phyloP scores from a whole-genome alignment of 1,139 yeast species.

The Pichia sp. region DNA sequence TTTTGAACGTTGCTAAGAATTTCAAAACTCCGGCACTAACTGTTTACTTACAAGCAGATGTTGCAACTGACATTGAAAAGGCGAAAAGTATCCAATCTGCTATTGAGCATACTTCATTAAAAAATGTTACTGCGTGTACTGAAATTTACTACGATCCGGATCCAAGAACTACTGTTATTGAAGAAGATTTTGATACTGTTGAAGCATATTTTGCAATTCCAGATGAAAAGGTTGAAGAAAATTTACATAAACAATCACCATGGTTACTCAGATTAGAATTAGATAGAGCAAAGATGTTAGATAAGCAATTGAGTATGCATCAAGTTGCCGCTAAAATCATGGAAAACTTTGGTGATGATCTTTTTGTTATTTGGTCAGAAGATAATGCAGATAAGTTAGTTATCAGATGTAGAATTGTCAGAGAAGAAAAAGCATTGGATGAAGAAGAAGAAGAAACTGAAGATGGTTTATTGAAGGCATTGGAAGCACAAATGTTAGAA shows the following conservation, averaged over 20 bases:
- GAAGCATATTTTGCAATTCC: slow-evolving; percentile 97
- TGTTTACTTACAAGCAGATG: slow-evolving; percentile 74
- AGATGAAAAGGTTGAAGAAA: slow-evolving; percentile 93
- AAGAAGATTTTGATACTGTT: slow-evolving; percentile 94
- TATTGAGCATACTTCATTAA: slow-evolving; percentile 90
- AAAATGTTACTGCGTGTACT: slow-evolving; percentile 94
- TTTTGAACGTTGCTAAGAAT: slow-evolving; percentile 95
- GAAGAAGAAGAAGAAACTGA: slow-evolving; percentile 95
- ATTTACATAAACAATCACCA: slow-evolving; percentile 90
- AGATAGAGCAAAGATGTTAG: slow-evolving; percentile 98
- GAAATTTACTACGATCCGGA: slow-evolving; percentile 98
- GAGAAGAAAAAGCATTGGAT: slow-evolving; percentile 90
- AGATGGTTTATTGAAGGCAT: slow-evolving; percentile 91
- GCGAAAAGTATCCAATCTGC: slow-evolving; percentile 96
- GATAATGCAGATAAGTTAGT: slow-evolving; percentile 96
- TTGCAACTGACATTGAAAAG: slow-evolving; percentile 81
- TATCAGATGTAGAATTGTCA: slow-evolving; percentile 96
- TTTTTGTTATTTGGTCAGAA: slow-evolving; percentile 98
- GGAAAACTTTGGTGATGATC: slow-evolving; percentile 87
- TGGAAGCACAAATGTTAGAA: slow-evolving; percentile 94
- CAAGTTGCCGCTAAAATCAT: slow-evolving; percentile 96
- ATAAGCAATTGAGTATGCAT: slow-evolving; percentile 95
- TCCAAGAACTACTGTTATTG: slow-evolving; percentile 91
- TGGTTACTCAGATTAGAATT: slow-evolving; percentile 95
- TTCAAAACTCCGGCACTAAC: slow-evolving; percentile 98